Conservation (phyloP, 2,329 filamentous ascomycete genomes). For the Monosporascus ibericus region DNA sequence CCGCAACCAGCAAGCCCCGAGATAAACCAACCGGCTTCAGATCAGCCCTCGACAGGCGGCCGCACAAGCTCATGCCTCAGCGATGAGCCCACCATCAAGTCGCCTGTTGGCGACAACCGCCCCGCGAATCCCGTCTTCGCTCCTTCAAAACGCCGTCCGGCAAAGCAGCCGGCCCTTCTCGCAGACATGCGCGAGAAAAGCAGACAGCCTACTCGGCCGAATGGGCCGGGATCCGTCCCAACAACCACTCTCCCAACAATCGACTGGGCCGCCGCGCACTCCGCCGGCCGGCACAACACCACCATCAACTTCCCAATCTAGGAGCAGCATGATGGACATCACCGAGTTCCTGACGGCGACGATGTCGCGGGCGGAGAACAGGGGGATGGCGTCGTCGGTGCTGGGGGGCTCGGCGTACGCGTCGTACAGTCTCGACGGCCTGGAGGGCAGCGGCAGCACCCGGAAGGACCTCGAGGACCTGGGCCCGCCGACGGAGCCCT, state of each 20-base stretch:
- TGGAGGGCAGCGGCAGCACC: conserved; percentile 17
- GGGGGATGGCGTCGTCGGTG: conserved; percentile 7
- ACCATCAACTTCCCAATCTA: too few relatives aligned
- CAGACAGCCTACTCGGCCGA: conserved; percentile 3
- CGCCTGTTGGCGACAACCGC: conserved; percentile 37
- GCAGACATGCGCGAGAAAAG: conserved; percentile 27
- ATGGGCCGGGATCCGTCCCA: not conserved
- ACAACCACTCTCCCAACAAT: not conserved
- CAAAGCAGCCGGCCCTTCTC: conserved; percentile 31
- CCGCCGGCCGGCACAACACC: not conserved
- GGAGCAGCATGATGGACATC: not conserved
- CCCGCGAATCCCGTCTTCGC: conserved; percentile 23
- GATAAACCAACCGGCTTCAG: not conserved
- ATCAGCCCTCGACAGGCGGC: not conserved
- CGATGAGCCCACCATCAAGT: conserved; percentile 40
- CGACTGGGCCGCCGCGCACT: conserved; percentile 1
- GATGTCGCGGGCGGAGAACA: not conserved
- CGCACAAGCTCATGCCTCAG: conserved; percentile 20
- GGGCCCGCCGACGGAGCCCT: conserved; percentile 48
- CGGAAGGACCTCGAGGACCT: conserved; percentile 25
- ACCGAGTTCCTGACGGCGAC: not conserved
- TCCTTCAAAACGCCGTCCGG: conserved; percentile 13
- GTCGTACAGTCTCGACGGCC: conserved; percentile 13
- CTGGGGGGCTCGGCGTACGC: conserved; percentile 13
- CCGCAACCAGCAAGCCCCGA: not conserved